A percentile compares a stretch with the other conserved stretches of the same genome.
Evolutionary conservation across 2,329 filamentous ascomycete species (phyloP).

Genomic region (Emmonsiellopsis sp.): DNA sequence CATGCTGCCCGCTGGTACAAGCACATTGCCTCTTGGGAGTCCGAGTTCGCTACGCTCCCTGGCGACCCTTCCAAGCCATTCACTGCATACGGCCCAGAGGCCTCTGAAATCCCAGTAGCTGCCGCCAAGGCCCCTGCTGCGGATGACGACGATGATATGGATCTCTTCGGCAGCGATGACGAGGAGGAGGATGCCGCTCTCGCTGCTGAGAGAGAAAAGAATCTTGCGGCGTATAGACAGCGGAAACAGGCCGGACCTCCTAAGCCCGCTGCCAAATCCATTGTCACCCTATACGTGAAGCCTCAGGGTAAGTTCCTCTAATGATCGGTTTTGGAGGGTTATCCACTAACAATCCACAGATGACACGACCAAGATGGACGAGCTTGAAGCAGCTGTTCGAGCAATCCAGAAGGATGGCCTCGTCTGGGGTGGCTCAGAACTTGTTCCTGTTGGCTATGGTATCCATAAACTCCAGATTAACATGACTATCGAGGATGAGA

Average conservation of each 20-base stretch:
- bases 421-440: conserved; percentile 86
- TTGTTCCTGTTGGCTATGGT: conserved; percentile 87
- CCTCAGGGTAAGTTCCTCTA: conserved; percentile 71
- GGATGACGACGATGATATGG: conserved; percentile 71
- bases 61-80: conserved; percentile 85
- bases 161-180: conserved; percentile 86
- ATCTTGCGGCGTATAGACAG: conserved; percentile 85
- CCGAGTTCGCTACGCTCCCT: conserved; percentile 81
- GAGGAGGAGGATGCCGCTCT: conserved; percentile 92
- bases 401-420: conserved; percentile 86
- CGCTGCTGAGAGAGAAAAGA: conserved; percentile 73
- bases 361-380: conserved; percentile 86
- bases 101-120: conserved; percentile 67
- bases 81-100: conserved; percentile 86
- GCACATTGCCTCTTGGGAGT: conserved; percentile 88
- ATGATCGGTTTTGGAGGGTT: neutral
- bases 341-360: conserved; percentile 39
- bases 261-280: conserved; percentile 89
- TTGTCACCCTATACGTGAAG: conserved; percentile 95
- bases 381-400: conserved; percentile 72
- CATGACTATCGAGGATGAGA: conserved; percentile 94
- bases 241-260: conserved; percentile 88
- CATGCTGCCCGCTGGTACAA: conserved; percentile 97
- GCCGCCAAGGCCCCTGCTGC: conserved; percentile 71
- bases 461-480: conserved; percentile 99